Evolutionary conservation across 768 basidiomycete species (phyloP).

Genomic region (Tricholomella constricta): DNA sequence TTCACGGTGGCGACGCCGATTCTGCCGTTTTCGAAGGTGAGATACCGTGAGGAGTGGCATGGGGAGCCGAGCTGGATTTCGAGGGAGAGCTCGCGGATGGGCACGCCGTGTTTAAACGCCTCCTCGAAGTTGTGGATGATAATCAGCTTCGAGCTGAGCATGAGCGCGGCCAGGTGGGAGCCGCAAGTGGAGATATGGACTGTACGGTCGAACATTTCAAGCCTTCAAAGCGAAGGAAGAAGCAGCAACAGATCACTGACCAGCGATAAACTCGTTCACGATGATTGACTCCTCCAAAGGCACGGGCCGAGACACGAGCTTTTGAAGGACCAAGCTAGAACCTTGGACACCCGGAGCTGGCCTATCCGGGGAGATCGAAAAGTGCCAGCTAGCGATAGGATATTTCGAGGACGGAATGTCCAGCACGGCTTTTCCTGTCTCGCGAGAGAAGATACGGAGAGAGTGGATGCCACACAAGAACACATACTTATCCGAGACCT

Average conservation of each 20-base stretch:
- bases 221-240: neutral
- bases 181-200: conserved; percentile 52
- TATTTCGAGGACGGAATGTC: conserved; percentile 39
- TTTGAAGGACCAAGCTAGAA: conserved; percentile 4
- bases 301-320: neutral
- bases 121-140: conserved; percentile 46
- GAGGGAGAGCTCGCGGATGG: conserved; percentile 34
- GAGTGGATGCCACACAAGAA: conserved; percentile 55
- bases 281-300: conserved; percentile 5
- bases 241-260: conserved; percentile 30
- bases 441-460: conserved; percentile 57
- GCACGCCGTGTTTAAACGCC: conserved; percentile 26
- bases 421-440: conserved; percentile 44
- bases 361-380: conserved; percentile 22
- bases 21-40: conserved; percentile 48
- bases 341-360: neutral
- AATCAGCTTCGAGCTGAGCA: conserved; percentile 40
- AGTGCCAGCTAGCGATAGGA: conserved; percentile 37
- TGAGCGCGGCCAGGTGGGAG: conserved; percentile 45
- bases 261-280: conserved; percentile 50
- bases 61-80: conserved; percentile 45
- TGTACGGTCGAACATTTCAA: conserved; percentile 15
- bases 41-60: conserved; percentile 43
- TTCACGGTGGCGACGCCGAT: conserved; percentile 52
- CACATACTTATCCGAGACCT: conserved; percentile 56